A percentile compares a stretch with the other conserved stretches of the same genome.
Evolutionary conservation across 2,329 filamentous ascomycete species (phyloP).

Genomic region (Cladophialophora bantiana): DNA sequence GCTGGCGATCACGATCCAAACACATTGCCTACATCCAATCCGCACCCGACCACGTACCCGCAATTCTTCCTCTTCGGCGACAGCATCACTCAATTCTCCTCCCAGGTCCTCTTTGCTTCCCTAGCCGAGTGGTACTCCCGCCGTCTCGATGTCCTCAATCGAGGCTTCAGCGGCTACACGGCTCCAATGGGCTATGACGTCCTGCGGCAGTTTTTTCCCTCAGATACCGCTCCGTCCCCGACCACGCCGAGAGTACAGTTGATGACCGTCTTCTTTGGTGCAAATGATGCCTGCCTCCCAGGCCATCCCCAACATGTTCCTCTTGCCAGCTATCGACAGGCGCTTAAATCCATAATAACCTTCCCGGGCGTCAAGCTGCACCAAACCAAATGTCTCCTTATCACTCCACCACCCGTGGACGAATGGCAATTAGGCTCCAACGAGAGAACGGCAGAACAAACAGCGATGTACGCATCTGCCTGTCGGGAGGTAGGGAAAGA

Average conservation of each 20-base stretch:
- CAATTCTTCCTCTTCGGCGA: constrained; percentile 89
- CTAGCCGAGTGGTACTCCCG: constrained; percentile 64
- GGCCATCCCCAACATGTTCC: constrained; percentile 77
- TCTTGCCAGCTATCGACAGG: constrained; percentile 75
- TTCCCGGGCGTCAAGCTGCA: constrained; percentile 75
- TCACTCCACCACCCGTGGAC: constrained; percentile 79
- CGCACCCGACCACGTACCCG: constrained; percentile 59
- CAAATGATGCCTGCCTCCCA: constrained; percentile 83
- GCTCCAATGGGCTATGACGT: constrained; percentile 44
- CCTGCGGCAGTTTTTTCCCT: constrained; percentile 33
- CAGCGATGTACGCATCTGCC: constrained; percentile 70
- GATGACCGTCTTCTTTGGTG: constrained; percentile 78
- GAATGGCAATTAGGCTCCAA: constrained; percentile 69
- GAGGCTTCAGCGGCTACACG: constrained; percentile 69
- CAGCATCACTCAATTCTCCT: constrained; percentile 78
- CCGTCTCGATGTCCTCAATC: constrained; percentile 83
- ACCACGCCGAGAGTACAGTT: constrained; percentile 24
- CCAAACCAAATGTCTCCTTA: constrained; percentile 77
- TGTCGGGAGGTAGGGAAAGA: constrained; percentile 67
- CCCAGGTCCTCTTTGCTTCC: constrained; percentile 47
- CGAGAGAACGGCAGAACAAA: constrained; percentile 65
- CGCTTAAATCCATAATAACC: constrained; percentile 73
- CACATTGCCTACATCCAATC: constrained; percentile 48
- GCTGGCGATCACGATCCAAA: constrained; percentile 1
- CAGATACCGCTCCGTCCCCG: constrained; percentile 2